These are phyloP conservation scores for Aspergillus tubingensis DNA, from an alignment of 2,329 filamentous ascomycete species.

Conservation along the genomic window DNA sequence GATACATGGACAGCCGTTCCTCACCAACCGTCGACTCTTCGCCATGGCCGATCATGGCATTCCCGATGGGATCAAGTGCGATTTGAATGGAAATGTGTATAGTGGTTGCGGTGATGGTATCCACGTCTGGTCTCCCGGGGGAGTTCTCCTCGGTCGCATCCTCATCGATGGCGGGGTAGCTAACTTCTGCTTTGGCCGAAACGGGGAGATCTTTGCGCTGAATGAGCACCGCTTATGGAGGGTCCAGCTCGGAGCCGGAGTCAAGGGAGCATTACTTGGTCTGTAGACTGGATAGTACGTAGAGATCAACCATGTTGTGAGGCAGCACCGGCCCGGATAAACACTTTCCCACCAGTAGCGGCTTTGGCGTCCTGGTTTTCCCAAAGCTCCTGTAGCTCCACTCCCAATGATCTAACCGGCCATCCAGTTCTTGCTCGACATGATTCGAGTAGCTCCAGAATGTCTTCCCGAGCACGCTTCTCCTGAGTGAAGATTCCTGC, in stretches of 20 bases:
- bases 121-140: conserved; percentile 55
- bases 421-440: conserved; percentile 24
- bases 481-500: conserved; percentile 21
- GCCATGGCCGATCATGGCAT: conserved; percentile 51
- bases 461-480: conserved; percentile 9
- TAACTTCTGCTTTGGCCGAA: conserved; percentile 54
- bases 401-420: conserved; percentile 23
- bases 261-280: conserved; percentile 18
- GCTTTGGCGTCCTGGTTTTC: not conserved
- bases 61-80: conserved; percentile 53
- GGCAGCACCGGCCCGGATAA: not conserved
- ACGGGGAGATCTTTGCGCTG: conserved; percentile 33
- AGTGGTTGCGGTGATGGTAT: conserved; percentile 58
- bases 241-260: conserved; percentile 35
- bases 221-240: conserved; percentile 52
- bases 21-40: conserved; percentile 56
- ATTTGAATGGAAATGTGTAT: conserved; percentile 58
- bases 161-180: conserved; percentile 51
- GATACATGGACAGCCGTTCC: conserved; percentile 40
- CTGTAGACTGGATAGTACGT: too few relatives aligned
- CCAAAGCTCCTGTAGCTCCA: conserved; percentile 26
- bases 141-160: conserved; percentile 59
- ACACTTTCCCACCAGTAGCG: not conserved
- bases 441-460: conserved; percentile 22
- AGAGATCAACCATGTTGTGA: not conserved